Conservation (phyloP, 176 grass and related monocot genomes). For the Aegilops speltoides region DNA sequence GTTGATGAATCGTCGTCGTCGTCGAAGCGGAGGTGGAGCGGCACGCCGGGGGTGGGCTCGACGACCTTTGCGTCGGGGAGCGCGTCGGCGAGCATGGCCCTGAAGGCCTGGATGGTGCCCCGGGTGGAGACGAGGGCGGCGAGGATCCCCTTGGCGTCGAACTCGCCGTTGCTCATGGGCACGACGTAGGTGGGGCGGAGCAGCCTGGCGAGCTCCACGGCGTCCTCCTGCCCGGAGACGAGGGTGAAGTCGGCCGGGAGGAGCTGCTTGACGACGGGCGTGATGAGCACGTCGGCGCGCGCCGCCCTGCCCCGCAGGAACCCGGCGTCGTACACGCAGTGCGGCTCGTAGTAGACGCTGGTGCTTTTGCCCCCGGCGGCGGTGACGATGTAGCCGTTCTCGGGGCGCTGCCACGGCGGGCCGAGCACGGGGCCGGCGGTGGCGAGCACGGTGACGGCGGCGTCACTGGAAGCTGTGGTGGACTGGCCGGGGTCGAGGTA, state of each 20-base stretch:
- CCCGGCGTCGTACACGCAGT: constrained; percentile 65
- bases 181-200: constrained; percentile 72
- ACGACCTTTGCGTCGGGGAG: constrained; percentile 55
- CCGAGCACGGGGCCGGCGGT: constrained; percentile 76
- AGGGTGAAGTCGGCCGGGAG: constrained; percentile 77
- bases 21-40: constrained; percentile 23
- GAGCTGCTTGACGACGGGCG: constrained; percentile 81
- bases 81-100: constrained; percentile 60
- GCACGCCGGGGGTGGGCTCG: constrained; percentile 64
- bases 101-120: constrained; percentile 70
- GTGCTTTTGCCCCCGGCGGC: too few species aligned
- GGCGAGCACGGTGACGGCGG: constrained; percentile 46
- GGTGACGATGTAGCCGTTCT: constrained; percentile 75
- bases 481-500: constrained; percentile 81
- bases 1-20: not conserved
- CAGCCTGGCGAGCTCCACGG: constrained; percentile 66
- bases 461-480: not conserved
- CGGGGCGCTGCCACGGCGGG: constrained; percentile 84
- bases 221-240: constrained; percentile 91
- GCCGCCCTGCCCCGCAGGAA: constrained; percentile 45
- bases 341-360: constrained; percentile 81
- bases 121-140: constrained; percentile 30
- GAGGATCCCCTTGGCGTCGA: constrained; percentile 64
- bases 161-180: constrained; percentile 85
- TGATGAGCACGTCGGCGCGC: constrained; percentile 70